phyloP scores from a whole-genome alignment of 1,284 basidiomycete genomes.

The Cutaneotrichosporon arboriforme region DNA sequence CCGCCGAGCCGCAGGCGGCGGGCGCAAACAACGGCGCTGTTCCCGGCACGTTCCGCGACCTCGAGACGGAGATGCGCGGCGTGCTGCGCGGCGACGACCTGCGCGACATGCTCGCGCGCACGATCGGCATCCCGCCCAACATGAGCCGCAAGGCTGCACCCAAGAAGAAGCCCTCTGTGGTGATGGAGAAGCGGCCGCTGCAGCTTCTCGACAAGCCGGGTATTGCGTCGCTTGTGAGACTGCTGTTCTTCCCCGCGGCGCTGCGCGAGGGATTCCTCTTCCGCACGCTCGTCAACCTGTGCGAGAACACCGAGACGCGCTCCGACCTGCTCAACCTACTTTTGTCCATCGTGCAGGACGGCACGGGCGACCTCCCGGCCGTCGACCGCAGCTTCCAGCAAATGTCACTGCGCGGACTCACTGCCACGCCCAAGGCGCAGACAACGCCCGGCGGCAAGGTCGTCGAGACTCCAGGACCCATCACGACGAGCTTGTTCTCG shows the following conservation, averaged over 20 bases:
- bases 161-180: not conserved
- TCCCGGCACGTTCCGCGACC: not conserved
- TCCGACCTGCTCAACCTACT: slow-evolving; percentile 89
- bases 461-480: slow-evolving; percentile 44
- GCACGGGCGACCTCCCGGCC: slow-evolving; percentile 81
- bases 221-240: slow-evolving; percentile 80
- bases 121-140: not conserved
- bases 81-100: slow-evolving; percentile 5
- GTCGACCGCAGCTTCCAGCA: slow-evolving; percentile 93
- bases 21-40: not conserved
- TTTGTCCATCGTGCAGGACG: slow-evolving; percentile 87
- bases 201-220: slow-evolving; percentile 89
- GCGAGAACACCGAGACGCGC: slow-evolving; percentile 88
- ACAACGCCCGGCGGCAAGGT: slow-evolving; percentile 57
- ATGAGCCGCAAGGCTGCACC: not conserved
- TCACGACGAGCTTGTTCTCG: slow-evolving; percentile 56
- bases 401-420: slow-evolving; percentile 66
- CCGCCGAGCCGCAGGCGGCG: slow-evolving; percentile 1
- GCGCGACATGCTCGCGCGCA: slow-evolving; percentile 6
- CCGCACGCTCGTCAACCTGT: slow-evolving; percentile 88
- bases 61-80: slow-evolving; percentile 5
- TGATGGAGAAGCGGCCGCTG: slow-evolving; percentile 51
- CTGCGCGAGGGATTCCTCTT: slow-evolving; percentile 78
- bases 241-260: slow-evolving; percentile 89
- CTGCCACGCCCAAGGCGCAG: slow-evolving; percentile 60